Evolutionary conservation across 768 basidiomycete species (phyloP).

Genomic region (Auricularia sp.): DNA sequence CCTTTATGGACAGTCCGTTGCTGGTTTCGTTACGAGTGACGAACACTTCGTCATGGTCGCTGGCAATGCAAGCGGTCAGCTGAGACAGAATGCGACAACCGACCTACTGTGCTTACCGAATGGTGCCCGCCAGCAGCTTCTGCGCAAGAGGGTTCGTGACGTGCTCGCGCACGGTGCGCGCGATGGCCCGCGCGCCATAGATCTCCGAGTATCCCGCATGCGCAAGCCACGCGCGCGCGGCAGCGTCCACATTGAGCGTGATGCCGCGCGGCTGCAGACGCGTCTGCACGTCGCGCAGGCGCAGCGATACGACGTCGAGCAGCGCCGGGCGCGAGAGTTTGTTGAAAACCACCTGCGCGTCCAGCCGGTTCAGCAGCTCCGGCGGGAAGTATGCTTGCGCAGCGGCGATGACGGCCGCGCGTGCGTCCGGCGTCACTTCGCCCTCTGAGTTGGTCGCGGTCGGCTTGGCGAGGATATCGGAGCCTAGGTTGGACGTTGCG

Average conservation of each 20-base stretch:
- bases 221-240: constrained; percentile 59
- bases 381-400: constrained; percentile 80
- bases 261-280: constrained; percentile 59
- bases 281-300: constrained; percentile 61
- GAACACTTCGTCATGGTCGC: constrained; percentile 58
- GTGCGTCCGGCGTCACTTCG: constrained; percentile 49
- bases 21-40: constrained; percentile 38
- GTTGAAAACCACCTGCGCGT: constrained; percentile 84
- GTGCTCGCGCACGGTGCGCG: constrained; percentile 71
- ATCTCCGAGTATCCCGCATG: constrained; percentile 69
- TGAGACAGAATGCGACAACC: constrained; percentile 6
- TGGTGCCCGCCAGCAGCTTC: constrained; percentile 67
- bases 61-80: constrained; percentile 11
- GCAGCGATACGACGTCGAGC: constrained; percentile 65
- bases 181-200: constrained; percentile 83
- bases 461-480: constrained; percentile 62
- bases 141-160: constrained; percentile 77
- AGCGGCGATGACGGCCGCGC: constrained; percentile 57
- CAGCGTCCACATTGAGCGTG: constrained; percentile 54
- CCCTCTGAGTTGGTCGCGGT: constrained; percentile 56
- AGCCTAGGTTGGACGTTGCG: constrained; percentile 79
- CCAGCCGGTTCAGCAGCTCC: constrained; percentile 81
- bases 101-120: constrained; percentile 36
- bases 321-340: constrained; percentile 69
- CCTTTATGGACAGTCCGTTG: constrained; percentile 40